A percentile compares a stretch with the other conserved stretches of the same genome.
These are phyloP conservation scores for Macrolepiota dolichaula DNA, from an alignment of 768 basidiomycete species.

Conservation along the genomic window DNA sequence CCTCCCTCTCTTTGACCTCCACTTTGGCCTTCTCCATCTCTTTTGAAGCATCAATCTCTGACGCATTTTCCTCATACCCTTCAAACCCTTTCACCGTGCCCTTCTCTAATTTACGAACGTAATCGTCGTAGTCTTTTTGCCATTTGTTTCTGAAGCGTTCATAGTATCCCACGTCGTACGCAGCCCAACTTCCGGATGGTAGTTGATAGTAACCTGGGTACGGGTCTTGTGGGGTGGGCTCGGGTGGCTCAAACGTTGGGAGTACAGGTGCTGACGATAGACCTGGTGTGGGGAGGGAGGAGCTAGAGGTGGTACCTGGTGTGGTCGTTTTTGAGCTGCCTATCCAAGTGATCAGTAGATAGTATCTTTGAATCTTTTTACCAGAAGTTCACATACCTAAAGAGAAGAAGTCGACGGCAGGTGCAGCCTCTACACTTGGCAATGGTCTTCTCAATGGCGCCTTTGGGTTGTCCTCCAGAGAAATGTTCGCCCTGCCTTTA, in stretches of 20 bases:
- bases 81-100: constrained; percentile 68
- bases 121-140: constrained; percentile 67
- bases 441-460: constrained; percentile 12
- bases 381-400: constrained; percentile 38
- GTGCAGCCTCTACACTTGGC: constrained; percentile 21
- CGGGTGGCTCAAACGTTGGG: constrained; percentile 66
- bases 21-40: constrained; percentile 78
- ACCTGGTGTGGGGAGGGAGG: constrained; percentile 24
- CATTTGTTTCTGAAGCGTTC: constrained; percentile 66
- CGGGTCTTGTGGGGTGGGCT: constrained; percentile 69
- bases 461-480: constrained; percentile 39
- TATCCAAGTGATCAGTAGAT: neutral
- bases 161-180: constrained; percentile 70
- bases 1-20: constrained; percentile 74
- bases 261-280: constrained; percentile 68
- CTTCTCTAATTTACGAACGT: constrained; percentile 73
- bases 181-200: constrained; percentile 77
- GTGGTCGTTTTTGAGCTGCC: constrained; percentile 13
- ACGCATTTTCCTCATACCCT: constrained; percentile 48
- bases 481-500: constrained; percentile 58
- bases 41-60: constrained; percentile 62
- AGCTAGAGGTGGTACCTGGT: constrained; percentile 20
- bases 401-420: constrained; percentile 66
- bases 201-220: constrained; percentile 88
- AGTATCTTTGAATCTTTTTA: neutral